A percentile compares a stretch with the other conserved stretches of the same genome.
Evolutionary conservation across 768 basidiomycete genomes (phyloP).

Genomic region (Mycena galericulata): DNA sequence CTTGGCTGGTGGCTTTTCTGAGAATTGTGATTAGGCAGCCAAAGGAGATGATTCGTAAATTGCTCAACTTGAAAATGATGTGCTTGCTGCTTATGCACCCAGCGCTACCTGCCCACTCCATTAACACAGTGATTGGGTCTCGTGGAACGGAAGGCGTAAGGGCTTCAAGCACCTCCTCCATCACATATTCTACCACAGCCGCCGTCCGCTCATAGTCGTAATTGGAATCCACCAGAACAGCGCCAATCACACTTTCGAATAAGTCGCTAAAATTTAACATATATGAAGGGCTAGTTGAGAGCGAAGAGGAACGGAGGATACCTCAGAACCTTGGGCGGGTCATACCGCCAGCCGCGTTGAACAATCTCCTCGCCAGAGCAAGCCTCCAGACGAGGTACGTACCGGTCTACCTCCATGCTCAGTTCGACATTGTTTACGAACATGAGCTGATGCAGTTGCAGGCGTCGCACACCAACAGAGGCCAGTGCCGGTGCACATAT

Average conservation of each 20-base stretch:
- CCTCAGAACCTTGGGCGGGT: conserved; percentile 80
- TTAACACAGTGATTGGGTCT: conserved; percentile 81
- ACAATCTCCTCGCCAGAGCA: conserved; percentile 73
- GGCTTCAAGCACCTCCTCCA: conserved; percentile 74
- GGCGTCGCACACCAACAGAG: conserved; percentile 70
- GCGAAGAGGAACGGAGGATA: not conserved
- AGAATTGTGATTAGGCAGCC: not conserved
- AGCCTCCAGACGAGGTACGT: conserved; percentile 68
- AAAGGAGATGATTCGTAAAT: not conserved
- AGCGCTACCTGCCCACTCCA: conserved; percentile 69
- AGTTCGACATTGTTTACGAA: conserved; percentile 79
- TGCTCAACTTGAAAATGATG: conserved; percentile 24
- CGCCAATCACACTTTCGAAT: conserved; percentile 87
- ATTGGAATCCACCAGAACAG: conserved; percentile 83
- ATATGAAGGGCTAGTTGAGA: not conserved
- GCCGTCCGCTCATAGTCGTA: conserved; percentile 79
- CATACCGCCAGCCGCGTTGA: conserved; percentile 79
- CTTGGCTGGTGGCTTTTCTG: conserved; percentile 36
- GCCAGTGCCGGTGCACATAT: conserved; percentile 84
- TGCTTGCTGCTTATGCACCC: conserved; percentile 65
- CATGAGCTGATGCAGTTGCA: conserved; percentile 76
- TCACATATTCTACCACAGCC: conserved; percentile 67
- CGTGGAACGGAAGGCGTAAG: conserved; percentile 69
- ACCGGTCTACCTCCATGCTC: conserved; percentile 69
- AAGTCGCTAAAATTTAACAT: conserved; percentile 70